Evolutionary conservation across 225 moss, liverwort and hornwort genomes (phyloP), one percentile per base, ranked within the genome.

Genomic region (Ulota crispa): DNA sequence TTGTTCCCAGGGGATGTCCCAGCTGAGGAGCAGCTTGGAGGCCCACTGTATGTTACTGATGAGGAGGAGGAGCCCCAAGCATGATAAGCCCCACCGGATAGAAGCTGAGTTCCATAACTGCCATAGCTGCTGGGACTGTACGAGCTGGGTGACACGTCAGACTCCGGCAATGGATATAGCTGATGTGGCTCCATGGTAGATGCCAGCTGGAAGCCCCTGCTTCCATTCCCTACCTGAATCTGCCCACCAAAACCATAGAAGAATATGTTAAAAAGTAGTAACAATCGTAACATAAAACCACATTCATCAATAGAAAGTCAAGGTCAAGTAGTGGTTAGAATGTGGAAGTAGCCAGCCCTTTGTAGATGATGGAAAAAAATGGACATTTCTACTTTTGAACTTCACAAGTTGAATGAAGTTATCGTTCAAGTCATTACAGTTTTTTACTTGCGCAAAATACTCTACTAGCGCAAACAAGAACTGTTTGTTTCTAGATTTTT

Each of bases 1-100:
- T 24, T 69, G 15, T 20, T 69, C 8, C 18, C 85, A 0, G 76
- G 81, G 2, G 76, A 70, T 21, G 70, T 55, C 16, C 84, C 84
- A 1, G 64, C 64, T 3, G 81, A 75, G 7, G 78, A 78, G 77
- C 65, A 77, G 24, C 71, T 78, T 0, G 83, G 41, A 3, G 64
- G 31, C 1, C 50, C 50, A 24, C 76, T 45, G 9, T 32, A 82
- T 3, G 77, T 37, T 1, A 30, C 2, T 37, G 76, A 52, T 13
- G 63, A 41, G 13, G 75, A 15, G 0, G 47, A 79, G 0, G 37
- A 39, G 39, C 3, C 4, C 72, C 62, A 75, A 2, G 6, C 6
- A 20, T 41, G 12, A 30, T 30, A 1, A 4, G 2, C 8, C 0
- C 45, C 63, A 0, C 21, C 14, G 2, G 43, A 62, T 0, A 61